Conservation (phyloP, 2,329 filamentous ascomycete species). For the Mycosphaerella sp. region DNA sequence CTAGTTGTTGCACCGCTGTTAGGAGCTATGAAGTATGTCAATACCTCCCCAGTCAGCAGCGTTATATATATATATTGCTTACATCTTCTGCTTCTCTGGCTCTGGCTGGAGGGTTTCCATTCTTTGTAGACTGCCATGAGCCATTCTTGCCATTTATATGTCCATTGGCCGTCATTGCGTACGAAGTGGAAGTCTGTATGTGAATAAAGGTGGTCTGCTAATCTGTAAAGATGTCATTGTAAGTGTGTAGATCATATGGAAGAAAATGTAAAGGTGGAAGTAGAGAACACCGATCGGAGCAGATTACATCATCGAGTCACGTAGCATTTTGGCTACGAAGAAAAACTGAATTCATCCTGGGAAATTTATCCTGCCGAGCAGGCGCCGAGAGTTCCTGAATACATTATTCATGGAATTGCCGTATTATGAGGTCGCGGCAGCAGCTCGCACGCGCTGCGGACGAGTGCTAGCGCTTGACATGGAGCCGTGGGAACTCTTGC, state of each 20-base stretch:
- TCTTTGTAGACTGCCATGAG: background rate
- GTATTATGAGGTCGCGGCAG: conserved; percentile 6
- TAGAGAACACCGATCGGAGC: background rate
- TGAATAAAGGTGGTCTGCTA: background rate
- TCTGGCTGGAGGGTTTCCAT: conserved; percentile 20
- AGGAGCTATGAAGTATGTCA: conserved; percentile 46
- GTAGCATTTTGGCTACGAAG: no score
- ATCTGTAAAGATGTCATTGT: background rate
- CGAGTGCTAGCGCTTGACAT: conserved; percentile 5
- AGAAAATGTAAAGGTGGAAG: no score
- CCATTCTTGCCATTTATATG: background rate
- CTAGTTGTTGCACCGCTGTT: conserved; percentile 57
- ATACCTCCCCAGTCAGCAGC: no score
- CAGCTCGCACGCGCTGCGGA: conserved; percentile 5
- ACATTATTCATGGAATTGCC: background rate
- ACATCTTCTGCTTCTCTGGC: conserved; percentile 36
- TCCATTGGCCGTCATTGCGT: background rate
- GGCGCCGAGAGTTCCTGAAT: conserved; percentile 1
- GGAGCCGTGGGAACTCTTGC: conserved; percentile 8
- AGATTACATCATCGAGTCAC: no score
- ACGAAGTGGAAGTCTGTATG: background rate
- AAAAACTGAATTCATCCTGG: conserved; percentile 5
- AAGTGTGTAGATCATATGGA: background rate
- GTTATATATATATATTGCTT: background rate
- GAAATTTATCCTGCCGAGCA: conserved; percentile 15